Evolutionary conservation across 305 asterid species (phyloP).

Genomic region (Coffea humblotiana): DNA sequence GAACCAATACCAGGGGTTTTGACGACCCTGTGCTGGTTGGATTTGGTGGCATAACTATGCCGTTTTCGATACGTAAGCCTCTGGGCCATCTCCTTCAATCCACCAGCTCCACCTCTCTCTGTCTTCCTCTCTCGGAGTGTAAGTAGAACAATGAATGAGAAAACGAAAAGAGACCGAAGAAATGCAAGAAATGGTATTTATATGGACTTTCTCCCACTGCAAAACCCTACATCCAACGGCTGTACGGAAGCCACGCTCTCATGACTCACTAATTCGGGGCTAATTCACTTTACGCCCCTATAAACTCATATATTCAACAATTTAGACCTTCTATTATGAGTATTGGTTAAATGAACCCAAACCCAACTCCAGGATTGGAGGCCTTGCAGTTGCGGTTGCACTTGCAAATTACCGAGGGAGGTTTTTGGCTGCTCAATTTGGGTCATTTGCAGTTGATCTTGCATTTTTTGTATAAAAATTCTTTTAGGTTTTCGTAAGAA

Average conservation of each 20-base stretch:
- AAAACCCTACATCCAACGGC: slow-evolving; percentile 35
- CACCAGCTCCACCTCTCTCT: background rate
- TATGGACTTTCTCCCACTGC: background rate
- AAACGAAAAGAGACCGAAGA: background rate
- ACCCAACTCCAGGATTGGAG: background rate
- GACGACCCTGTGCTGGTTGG: slow-evolving; percentile 71
- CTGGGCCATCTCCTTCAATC: slow-evolving; percentile 58
- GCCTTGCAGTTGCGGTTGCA: no score
- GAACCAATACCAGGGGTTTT: slow-evolving; percentile 61
- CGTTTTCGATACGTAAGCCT: slow-evolving; percentile 68
- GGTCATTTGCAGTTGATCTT: no score
- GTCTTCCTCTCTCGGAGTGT: background rate
- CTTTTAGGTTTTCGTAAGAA: no score
- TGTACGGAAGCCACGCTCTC: background rate
- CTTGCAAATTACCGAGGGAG: no score
- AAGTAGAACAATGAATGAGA: background rate
- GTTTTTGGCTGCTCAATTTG: no score
- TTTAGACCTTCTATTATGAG: background rate
- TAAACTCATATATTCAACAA: background rate
- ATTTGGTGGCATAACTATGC: slow-evolving; percentile 87
- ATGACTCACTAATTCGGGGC: background rate
- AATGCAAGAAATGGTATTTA: background rate
- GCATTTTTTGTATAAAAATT: no score
- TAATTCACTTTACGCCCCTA: background rate
- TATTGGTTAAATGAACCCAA: background rate